Evolutionary conservation across 1,284 basidiomycete species (phyloP), one percentile per base, ranked within the genome.

Genomic region (Cyathus olla): DNA sequence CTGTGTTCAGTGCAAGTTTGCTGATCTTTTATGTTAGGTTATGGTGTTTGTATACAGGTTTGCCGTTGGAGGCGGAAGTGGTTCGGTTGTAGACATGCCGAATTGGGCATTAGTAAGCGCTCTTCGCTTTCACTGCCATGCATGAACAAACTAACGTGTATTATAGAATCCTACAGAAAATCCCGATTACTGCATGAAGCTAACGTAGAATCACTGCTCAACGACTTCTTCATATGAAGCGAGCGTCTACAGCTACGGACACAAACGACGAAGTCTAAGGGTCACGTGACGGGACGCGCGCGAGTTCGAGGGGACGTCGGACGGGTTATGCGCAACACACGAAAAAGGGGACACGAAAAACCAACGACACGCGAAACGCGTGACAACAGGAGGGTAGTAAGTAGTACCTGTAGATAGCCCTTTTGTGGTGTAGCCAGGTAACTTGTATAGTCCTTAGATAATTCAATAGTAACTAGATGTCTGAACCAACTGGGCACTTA

Each of bases 41-140:
- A 84, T 86, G 76, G 80, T 85, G 13, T 87, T 88, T 66, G 78
- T 87, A 5, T 82, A 83, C 55, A 86, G 86, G 3, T 90, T 90
- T 67, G 87, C 88, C 1, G 87, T 90, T 50, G 87, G 84, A 51
- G 88, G 89, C 28, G 87, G 85, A 24, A 82, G 83, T 31, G 88
- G 88, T 9, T 81, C 66, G 31, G 79, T 80, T 2, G 66, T 70
- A 15, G 63, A 76, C 24, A 83, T 87, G 75, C 85, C 85, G 1
- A 74, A 69, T 47, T 87, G 85, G 86, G 81, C 77, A 22, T 68
- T 83, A 66, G 79, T 80, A 61, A 50, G 75, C 66, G 17, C 11
- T 27, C 28, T 28, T 15, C n/a, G 6, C 10, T 6, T 27, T 13
- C 28, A 17, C 8, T n/a, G 27, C 21, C 13, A 29, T 17, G 3